Percentiles rank a stretch among this genome's conserved stretches.
phyloP scores from a whole-genome alignment of 768 basidiomycete species.

The Holtermanniella nyarrowii region DNA sequence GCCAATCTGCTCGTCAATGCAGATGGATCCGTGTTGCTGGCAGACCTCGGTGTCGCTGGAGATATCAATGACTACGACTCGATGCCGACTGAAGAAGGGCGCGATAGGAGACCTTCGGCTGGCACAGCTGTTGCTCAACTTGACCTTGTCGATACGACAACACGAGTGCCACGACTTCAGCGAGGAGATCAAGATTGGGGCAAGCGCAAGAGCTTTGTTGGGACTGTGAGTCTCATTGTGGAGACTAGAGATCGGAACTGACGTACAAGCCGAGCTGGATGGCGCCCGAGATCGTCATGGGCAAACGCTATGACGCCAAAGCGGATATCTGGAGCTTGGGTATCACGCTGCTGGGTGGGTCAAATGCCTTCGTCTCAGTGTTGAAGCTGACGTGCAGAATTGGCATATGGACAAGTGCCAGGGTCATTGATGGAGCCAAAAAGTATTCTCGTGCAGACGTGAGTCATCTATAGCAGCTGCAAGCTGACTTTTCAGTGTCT shows the following conservation, averaged over 20 bases:
- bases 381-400: slow-evolving; percentile 44
- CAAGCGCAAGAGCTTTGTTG: slow-evolving; percentile 87
- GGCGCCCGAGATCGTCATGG: slow-evolving; percentile 87
- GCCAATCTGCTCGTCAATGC: slow-evolving; percentile 83
- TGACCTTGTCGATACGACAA: slow-evolving; percentile 1
- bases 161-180: neutral
- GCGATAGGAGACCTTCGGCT: slow-evolving; percentile 8
- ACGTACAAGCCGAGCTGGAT: slow-evolving; percentile 74
- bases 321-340: slow-evolving; percentile 97
- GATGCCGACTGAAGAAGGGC: slow-evolving; percentile 14
- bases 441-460: slow-evolving; percentile 63
- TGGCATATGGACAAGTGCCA: slow-evolving; percentile 81
- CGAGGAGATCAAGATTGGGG: slow-evolving; percentile 43
- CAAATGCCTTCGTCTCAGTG: neutral
- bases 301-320: slow-evolving; percentile 62
- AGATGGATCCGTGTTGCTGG: slow-evolving; percentile 57
- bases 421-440: slow-evolving; percentile 64
- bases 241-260: neutral
- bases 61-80: slow-evolving; percentile 61
- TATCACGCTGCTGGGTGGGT: slow-evolving; percentile 64
- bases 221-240: slow-evolving; percentile 46
- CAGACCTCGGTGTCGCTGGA: slow-evolving; percentile 86
- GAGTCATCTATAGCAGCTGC: neutral
- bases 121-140: slow-evolving; percentile 32
- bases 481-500: slow-evolving; percentile 47